Evolutionary conservation across 164 flowering plant species (phyloP).

Genomic region (Chimonanthus praecox): DNA sequence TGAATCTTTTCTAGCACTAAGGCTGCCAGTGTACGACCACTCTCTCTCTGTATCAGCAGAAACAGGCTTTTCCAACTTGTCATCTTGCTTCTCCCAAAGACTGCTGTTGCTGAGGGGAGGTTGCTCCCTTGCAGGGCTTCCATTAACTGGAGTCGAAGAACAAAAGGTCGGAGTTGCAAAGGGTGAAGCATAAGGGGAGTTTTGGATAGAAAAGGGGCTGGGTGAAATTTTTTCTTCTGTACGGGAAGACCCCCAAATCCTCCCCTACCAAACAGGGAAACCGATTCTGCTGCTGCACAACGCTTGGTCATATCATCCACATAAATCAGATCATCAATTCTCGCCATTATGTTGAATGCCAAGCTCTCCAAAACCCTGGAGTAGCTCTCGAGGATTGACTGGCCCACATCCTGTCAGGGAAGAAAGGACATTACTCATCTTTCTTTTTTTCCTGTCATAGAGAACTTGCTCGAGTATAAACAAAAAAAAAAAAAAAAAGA

Average conservation of each 20-base stretch:
- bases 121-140: conserved; percentile 25
- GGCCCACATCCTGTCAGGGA: conserved; percentile 67
- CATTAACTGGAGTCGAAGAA: conserved; percentile 19
- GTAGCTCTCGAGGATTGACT: conserved; percentile 75
- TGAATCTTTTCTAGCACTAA: conserved; percentile 21
- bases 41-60: conserved; percentile 17
- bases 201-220: conserved; percentile 36
- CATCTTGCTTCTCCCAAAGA: conserved; percentile 11
- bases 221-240: conserved; percentile 42
- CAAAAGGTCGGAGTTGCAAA: conserved; percentile 34
- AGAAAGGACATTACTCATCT: neutral
- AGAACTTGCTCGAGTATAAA: neutral
- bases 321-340: conserved; percentile 65
- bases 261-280: conserved; percentile 24
- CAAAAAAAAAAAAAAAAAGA: neutral
- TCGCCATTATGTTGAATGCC: conserved; percentile 64
- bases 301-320: conserved; percentile 54
- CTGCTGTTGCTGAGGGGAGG: conserved; percentile 6
- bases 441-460: too few species aligned
- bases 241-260: conserved; percentile 29
- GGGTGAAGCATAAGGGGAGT: conserved; percentile 33
- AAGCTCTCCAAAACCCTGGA: conserved; percentile 75
- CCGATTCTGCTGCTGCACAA: conserved; percentile 30
- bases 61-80: conserved; percentile 19
- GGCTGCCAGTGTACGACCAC: conserved; percentile 28